phyloP scores from a whole-genome alignment of 2,329 filamentous ascomycete genomes.

The Aspergillus terreus region DNA sequence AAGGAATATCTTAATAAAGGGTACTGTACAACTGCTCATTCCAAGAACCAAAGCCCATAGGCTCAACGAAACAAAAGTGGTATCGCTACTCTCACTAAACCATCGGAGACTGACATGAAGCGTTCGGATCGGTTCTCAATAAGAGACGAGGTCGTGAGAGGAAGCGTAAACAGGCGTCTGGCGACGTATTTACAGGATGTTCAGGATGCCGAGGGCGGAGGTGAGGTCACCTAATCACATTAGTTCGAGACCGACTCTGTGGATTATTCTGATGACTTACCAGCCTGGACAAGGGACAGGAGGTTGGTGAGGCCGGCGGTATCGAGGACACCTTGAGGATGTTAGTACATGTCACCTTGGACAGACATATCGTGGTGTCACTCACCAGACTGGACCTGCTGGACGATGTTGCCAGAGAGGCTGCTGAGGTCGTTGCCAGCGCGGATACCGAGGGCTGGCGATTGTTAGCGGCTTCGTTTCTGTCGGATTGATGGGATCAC shows the following conservation, averaged over 20 bases:
- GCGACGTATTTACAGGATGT: background rate
- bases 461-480: background rate
- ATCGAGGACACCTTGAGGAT: conserved; percentile 8
- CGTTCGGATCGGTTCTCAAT: background rate
- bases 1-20: conserved; percentile 12
- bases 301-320: conserved; percentile 11
- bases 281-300: conserved; percentile 6
- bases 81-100: background rate
- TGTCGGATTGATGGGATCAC: background rate
- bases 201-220: background rate
- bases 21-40: background rate
- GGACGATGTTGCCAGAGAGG: conserved; percentile 14
- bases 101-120: background rate
- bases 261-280: conserved; percentile 4
- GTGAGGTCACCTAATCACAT: background rate
- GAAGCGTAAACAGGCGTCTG: background rate
- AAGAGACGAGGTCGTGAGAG: background rate
- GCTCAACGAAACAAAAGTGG: background rate
- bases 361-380: background rate
- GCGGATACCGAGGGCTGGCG: conserved; percentile 4
- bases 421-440: conserved; percentile 11
- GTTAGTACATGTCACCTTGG: background rate
- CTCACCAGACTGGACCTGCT: conserved; percentile 11
- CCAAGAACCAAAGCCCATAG: background rate
- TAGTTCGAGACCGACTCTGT: background rate